Base-by-base conservation (phyloP, 75 land plant genomes). In the Cupressus sempervirens region DNA sequence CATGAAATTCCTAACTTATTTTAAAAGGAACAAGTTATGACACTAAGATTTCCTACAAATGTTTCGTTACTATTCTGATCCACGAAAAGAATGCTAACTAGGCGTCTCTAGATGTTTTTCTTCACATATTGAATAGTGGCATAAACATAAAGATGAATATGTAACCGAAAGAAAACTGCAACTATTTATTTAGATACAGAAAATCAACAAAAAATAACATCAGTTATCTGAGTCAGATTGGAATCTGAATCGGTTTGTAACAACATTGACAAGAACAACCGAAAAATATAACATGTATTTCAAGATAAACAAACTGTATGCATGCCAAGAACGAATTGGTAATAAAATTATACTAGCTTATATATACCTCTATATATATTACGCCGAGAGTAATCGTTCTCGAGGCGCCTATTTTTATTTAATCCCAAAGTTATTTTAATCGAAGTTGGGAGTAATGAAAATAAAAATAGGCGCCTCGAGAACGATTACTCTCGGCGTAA, bases 1-100 rank as follows among this genome's bases (percentile, higher is more conserved):
- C n/a, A 74, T 7, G 93, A 89, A 76, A 87, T 68, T 18, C 93
- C 93, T 72, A 93, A 40, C 1, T 29, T 23, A 7, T 23, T n/a
- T 62, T 29, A 23, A 62, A 62, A 23, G 1, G 67, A 6, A 1
- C 29, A 1, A 23, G 20, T 62, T 26, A 62, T 6, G 7, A 38
- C 40, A 38, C 40, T 38, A 38, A 38, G 40, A 38, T 38, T 38
- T 38, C 40, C 23, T 13, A 20, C 7, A 18, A 18, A 50, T 50
- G 53, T 50, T 56, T 56, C 5, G 20, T 56, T 56, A 18, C 15
- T 0, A 56, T 18, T 56, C 62, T 5, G 26, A 16, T 20, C 23
- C 6, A 18, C 18, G 3, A 56, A 56, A 18, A 20, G 29, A 62
- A 62, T 62, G 67, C 67, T 8, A 62, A 62, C 65, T 2, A 3